Evolutionary conservation across 208 protist species (phyloP).

Genomic region (Willaertia magna): DNA sequence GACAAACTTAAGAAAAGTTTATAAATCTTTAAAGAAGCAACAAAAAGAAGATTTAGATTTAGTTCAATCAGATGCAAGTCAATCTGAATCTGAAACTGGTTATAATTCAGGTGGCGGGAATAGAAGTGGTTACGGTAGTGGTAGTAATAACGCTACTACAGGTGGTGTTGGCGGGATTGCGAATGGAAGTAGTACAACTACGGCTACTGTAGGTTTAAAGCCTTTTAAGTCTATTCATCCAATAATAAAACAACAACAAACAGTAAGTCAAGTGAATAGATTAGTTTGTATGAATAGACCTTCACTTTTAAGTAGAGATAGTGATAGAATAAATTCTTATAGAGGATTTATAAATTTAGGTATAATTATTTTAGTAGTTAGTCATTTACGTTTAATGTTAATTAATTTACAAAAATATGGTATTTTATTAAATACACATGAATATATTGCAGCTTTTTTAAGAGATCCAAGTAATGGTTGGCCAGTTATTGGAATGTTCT

Average conservation of each 20-base stretch:
- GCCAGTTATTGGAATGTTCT: background rate
- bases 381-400: conserved; percentile 2
- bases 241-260: background rate
- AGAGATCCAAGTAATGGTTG: background rate
- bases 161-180: background rate
- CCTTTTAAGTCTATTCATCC: no score
- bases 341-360: conserved; percentile 13
- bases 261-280: background rate
- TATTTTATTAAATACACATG: background rate
- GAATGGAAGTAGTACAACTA: background rate
- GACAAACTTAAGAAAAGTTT: background rate
- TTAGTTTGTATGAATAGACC: background rate
- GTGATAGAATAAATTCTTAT: background rate
- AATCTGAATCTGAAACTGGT: background rate
- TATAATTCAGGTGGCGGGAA: background rate
- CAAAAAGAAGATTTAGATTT: background rate
- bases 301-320: background rate
- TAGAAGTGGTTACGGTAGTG: background rate
- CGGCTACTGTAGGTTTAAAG: background rate
- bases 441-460: background rate
- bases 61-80: background rate
- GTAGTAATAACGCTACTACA: no score
- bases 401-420: conserved; percentile 16
- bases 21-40: background rate
- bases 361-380: conserved; percentile 12